These are phyloP conservation scores for Aeschynomene evenia DNA, from an alignment of 306 rosid species.

Conservation along the genomic window DNA sequence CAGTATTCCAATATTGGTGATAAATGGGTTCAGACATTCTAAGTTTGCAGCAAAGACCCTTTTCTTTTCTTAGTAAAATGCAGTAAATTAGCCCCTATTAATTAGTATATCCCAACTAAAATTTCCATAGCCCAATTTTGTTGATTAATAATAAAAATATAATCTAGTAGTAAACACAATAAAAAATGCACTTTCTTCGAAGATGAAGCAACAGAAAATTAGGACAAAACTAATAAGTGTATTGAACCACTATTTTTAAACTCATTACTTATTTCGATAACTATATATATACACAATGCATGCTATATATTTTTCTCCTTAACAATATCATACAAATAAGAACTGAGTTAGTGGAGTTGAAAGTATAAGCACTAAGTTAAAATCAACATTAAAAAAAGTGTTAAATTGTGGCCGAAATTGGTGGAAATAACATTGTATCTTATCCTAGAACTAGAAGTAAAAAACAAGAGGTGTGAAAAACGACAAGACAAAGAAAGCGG, in stretches of 20 bases:
- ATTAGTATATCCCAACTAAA: not conserved
- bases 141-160: not conserved
- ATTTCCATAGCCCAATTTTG: not conserved
- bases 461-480: not conserved
- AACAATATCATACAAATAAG: too few relatives aligned
- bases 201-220: not conserved
- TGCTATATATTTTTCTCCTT: too few relatives aligned
- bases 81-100: not conserved
- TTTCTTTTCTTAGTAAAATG: not conserved
- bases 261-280: not conserved
- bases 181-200: not conserved
- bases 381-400: too few relatives aligned
- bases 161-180: too few relatives aligned
- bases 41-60: not conserved
- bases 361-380: too few relatives aligned
- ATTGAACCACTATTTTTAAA: not conserved
- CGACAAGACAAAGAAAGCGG: not conserved
- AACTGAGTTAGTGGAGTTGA: too few relatives aligned
- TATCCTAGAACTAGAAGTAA: slow-evolving; percentile 15
- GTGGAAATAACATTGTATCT: not conserved
- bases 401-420: not conserved
- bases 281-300: not conserved
- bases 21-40: not conserved
- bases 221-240: not conserved
- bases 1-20: not conserved